Conservation (phyloP, 768 basidiomycete genomes). For the Rhizopogon roseolus region DNA sequence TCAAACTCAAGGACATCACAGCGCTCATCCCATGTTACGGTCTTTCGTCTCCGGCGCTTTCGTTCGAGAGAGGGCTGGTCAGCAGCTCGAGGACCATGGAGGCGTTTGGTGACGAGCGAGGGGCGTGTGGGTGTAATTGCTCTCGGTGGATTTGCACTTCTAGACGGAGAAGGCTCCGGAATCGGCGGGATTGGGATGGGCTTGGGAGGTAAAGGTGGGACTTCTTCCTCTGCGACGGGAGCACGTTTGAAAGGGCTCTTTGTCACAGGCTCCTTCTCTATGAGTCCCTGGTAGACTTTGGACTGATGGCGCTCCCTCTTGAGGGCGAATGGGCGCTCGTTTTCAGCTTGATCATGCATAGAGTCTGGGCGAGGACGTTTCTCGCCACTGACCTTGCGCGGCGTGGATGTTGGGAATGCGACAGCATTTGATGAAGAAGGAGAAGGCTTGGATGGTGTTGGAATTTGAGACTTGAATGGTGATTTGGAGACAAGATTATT, state of each 20-base stretch:
- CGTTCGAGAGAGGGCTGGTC: conserved; percentile 26
- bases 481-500: conserved; percentile 84
- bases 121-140: conserved; percentile 42
- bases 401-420: conserved; percentile 9
- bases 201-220: conserved; percentile 24
- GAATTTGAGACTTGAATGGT: conserved; percentile 70
- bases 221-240: conserved; percentile 22
- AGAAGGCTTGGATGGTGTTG: conserved; percentile 36
- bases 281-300: conserved; percentile 65
- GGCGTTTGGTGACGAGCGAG: conserved; percentile 64
- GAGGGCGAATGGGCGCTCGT: conserved; percentile 63
- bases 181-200: conserved; percentile 24
- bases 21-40: conserved; percentile 73
- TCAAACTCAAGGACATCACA: conserved; percentile 85
- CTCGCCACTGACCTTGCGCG: conserved; percentile 65
- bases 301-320: conserved; percentile 76
- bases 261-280: conserved; percentile 72
- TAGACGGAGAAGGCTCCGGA: conserved; percentile 36
- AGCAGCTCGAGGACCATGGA: conserved; percentile 71
- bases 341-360: conserved; percentile 67
- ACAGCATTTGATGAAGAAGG: conserved; percentile 9
- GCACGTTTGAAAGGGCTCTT: conserved; percentile 72
- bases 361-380: conserved; percentile 72
- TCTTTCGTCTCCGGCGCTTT: conserved; percentile 60
- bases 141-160: conserved; percentile 10